Conservation (phyloP, 2,329 filamentous ascomycete species). For the Aureobasidium sp. region DNA sequence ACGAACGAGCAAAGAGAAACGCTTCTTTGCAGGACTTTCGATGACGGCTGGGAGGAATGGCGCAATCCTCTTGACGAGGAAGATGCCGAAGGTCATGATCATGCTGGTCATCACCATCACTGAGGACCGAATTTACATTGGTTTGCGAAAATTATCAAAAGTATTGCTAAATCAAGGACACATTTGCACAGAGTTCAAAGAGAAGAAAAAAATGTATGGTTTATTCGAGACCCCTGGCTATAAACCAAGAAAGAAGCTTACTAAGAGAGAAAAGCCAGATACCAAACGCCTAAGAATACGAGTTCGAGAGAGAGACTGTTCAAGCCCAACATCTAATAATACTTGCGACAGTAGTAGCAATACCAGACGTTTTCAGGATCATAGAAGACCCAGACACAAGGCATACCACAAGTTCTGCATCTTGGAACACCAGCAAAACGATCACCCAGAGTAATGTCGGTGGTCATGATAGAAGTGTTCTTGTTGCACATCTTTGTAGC, state of each 20-base stretch:
- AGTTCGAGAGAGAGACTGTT: background rate
- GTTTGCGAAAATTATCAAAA: background rate
- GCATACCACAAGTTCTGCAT: background rate
- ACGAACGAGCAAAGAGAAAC: background rate
- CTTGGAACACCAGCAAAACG: background rate
- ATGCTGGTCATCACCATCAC: constrained; percentile 16
- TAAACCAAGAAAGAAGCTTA: background rate
- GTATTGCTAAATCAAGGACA: background rate
- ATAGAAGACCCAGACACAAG: background rate
- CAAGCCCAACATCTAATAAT: background rate
- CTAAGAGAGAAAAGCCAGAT: background rate
- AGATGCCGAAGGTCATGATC: constrained; percentile 20
- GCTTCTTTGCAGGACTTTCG: constrained; percentile 37
- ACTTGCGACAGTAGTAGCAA: background rate
- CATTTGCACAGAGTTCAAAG: background rate
- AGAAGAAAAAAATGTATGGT: background rate
- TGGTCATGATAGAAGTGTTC: background rate
- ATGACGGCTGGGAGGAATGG: constrained; percentile 29
- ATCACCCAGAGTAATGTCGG: background rate
- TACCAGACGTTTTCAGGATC: background rate
- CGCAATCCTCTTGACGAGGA: constrained; percentile 19
- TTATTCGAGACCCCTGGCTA: background rate
- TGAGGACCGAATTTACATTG: background rate
- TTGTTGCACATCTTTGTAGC: background rate
- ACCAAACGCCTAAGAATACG: background rate